These are phyloP conservation scores for Brasilioporus rufonigricans DNA, from an alignment of 768 basidiomycete species.

Conservation along the genomic window DNA sequence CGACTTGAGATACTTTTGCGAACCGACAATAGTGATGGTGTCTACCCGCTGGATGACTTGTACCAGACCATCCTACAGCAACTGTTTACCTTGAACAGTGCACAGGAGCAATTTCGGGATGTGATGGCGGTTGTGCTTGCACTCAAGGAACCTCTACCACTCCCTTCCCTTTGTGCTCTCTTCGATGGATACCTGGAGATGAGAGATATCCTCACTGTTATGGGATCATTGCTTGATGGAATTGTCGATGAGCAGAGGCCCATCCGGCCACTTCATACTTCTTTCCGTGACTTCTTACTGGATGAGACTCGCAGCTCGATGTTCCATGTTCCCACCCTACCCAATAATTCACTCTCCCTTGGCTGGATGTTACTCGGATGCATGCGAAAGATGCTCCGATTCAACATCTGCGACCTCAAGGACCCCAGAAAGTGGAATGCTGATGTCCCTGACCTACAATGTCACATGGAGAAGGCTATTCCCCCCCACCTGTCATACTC, in stretches of 20 bases:
- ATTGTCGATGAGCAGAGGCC: neutral
- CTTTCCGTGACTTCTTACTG: neutral
- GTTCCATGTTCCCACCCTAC: neutral
- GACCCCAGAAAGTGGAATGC: neutral
- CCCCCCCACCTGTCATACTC: neutral
- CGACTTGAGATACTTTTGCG: neutral
- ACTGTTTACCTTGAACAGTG: neutral
- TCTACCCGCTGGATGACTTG: neutral
- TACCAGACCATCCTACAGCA: neutral
- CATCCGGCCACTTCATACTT: neutral
- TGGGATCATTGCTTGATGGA: neutral
- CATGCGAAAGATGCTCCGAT: neutral
- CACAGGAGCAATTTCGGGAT: neutral
- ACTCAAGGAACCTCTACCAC: neutral
- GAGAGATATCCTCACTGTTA: neutral
- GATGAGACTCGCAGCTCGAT: neutral
- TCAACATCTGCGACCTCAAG: neutral
- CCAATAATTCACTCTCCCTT: neutral
- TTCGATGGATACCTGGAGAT: neutral
- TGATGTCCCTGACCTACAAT: neutral
- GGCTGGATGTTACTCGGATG: neutral
- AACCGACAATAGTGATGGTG: neutral
- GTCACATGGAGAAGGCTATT: neutral
- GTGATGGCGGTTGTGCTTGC: neutral
- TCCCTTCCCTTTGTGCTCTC: neutral